Percentiles rank a stretch among this genome's conserved stretches.
Conservation (phyloP, 257 asterid species). For the Haberlea rhodopensis region DNA sequence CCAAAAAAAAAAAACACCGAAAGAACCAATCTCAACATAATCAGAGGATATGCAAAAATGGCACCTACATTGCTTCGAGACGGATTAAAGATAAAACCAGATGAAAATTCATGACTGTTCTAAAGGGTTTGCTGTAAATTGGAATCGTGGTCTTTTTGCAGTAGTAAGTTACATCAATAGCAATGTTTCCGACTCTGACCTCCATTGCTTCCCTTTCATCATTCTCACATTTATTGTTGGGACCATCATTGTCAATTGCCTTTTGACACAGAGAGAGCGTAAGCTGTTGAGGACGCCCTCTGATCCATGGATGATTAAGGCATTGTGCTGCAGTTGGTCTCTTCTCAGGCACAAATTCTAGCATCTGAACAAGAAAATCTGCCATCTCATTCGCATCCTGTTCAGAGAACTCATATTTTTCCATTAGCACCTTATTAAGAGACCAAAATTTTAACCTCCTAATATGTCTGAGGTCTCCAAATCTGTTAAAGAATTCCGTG, state of each 20-base stretch:
- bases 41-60: slow-evolving; percentile 13
- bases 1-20: slow-evolving; percentile 12
- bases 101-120: slow-evolving; percentile 30
- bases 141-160: slow-evolving; percentile 31
- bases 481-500: slow-evolving; percentile 89
- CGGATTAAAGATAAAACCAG: slow-evolving; percentile 19
- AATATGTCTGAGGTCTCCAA: slow-evolving; percentile 88
- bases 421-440: slow-evolving; percentile 66
- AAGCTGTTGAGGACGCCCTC: slow-evolving; percentile 37
- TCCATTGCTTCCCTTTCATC: slow-evolving; percentile 92
- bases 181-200: slow-evolving; percentile 77
- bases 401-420: slow-evolving; percentile 55
- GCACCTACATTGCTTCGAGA: slow-evolving; percentile 1
- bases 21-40: slow-evolving; percentile 10
- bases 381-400: slow-evolving; percentile 51
- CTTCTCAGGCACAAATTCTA: slow-evolving; percentile 58
- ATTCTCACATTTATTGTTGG: slow-evolving; percentile 39
- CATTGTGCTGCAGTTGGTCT: slow-evolving; percentile 89
- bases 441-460: slow-evolving; percentile 86
- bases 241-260: slow-evolving; percentile 45
- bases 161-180: slow-evolving; percentile 43
- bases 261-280: slow-evolving; percentile 38
- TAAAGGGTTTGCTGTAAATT: slow-evolving; percentile 35
- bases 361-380: slow-evolving; percentile 51
- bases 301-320: slow-evolving; percentile 82